A percentile compares a stretch with the other conserved stretches of the same genome.
phyloP scores from a whole-genome alignment of 331 rosid genomes.

The Quercus tomentella region DNA sequence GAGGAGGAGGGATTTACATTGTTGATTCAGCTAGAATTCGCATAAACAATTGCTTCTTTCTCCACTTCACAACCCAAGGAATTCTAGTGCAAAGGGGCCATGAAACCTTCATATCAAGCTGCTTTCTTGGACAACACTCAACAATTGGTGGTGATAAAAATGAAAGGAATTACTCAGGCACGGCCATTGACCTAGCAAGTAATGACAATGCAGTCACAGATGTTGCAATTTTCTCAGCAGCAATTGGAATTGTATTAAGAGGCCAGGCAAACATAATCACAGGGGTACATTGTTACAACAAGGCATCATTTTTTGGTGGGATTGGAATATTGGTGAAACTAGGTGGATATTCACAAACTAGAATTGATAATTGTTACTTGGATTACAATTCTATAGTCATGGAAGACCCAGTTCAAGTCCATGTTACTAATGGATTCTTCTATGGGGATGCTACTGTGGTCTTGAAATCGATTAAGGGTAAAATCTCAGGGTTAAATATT shows the following conservation, averaged over 20 bases:
- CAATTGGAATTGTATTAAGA: conserved; percentile 45
- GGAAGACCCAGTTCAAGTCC: conserved; percentile 73
- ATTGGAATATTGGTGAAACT: conserved; percentile 52
- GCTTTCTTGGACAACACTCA: conserved; percentile 64
- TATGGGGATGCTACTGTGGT: conserved; percentile 56
- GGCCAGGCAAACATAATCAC: conserved; percentile 66
- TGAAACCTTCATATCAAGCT: conserved; percentile 48
- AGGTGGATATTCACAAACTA: conserved; percentile 50
- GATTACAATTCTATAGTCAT: conserved; percentile 53
- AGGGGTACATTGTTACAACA: conserved; percentile 62
- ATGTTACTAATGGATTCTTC: conserved; percentile 63
- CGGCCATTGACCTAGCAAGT: conserved; percentile 56
- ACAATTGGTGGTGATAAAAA: conserved; percentile 48
- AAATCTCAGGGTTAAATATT: conserved; percentile 44
- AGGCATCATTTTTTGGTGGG: conserved; percentile 62
- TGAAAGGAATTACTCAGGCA: conserved; percentile 46
- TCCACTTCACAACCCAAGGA: conserved; percentile 60
- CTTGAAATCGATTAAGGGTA: conserved; percentile 48
- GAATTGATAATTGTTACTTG: conserved; percentile 62
- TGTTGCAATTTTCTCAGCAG: conserved; percentile 53
- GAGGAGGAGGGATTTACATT: conserved; percentile 53
- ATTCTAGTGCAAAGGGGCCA: conserved; percentile 52
- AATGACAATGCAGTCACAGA: conserved; percentile 61
- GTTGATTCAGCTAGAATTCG: conserved; percentile 51
- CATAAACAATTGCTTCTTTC: conserved; percentile 58